Evolutionary conservation across 257 asterid genomes (phyloP), one percentile per base, ranked within the genome.

Genomic region (Cruciata laevipes): DNA sequence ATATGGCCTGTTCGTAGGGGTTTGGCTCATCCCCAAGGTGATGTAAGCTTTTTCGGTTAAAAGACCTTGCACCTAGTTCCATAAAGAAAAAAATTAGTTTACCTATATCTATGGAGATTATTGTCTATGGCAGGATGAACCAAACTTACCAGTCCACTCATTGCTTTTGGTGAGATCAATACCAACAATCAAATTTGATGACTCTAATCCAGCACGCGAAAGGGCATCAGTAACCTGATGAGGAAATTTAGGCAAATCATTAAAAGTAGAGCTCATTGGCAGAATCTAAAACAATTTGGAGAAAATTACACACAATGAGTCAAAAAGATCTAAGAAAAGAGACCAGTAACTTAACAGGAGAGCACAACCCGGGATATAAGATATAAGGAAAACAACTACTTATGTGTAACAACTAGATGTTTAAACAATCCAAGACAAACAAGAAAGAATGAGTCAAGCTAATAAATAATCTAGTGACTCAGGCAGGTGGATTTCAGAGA

Each of bases 151-250:
- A 27, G 97, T 92, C 98, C 98, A 92, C 77, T 92, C 98, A 56
- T 92, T 92, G 93, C 98, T 92, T 85, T 89, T 92, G 70, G 98
- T 92, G 83, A 89, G 89, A 82, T 92, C 98, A 60, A 92, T 89
- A 71, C 98, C 98, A 68, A 92, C 97, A 20, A 92, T 85, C 72
- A 92, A 78, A 84, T 92, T 92, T 25, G 98, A 92, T 53, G 98
- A 92, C 80, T 92, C 98, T 69, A 92, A 77, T 55, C 98, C 98
- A 74, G 98, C 98, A 49, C 88, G 93, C 37, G 93, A 83, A 60
- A 92, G 98, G 75, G 97, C 98, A 65, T 86, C 85, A 0, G 97
- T 89, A 37, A 92, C 98, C 98, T 92, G 73, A 71, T 13, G 56
- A 23, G n/a, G 14, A 52, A 72, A 37, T 16, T 8, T 12, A 44